Evolutionary conservation across 495 filamentous ascomycete genomes (phyloP).

Genomic region (Aspergillus bertholletiae): DNA sequence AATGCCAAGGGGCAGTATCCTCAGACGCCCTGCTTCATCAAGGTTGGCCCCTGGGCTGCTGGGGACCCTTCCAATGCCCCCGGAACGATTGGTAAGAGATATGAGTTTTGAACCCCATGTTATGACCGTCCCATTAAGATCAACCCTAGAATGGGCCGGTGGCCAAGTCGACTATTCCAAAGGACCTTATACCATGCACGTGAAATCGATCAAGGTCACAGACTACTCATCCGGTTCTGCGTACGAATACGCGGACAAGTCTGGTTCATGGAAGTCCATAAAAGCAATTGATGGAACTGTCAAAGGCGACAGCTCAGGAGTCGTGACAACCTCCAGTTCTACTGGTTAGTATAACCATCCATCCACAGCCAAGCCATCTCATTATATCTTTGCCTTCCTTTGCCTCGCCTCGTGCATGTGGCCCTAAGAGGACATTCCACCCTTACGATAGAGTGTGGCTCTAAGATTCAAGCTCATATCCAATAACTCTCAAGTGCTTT

Average conservation of each 20-base stretch:
- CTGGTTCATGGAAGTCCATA: conserved; percentile 79
- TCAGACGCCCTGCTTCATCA: conserved; percentile 82
- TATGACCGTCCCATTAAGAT: conserved; percentile 14
- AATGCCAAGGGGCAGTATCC: conserved; percentile 70
- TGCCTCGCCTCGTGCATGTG: too few relatives aligned
- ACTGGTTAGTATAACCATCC: too few relatives aligned
- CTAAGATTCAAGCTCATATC: too few relatives aligned
- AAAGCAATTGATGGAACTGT: conserved; percentile 67
- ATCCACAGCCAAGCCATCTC: too few relatives aligned
- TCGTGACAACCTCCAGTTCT: not conserved
- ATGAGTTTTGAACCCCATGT: not conserved
- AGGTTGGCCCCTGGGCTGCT: conserved; percentile 82
- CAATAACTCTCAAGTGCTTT: too few relatives aligned
- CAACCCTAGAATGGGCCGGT: conserved; percentile 69
- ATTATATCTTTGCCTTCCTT: too few relatives aligned
- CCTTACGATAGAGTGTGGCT: too few relatives aligned
- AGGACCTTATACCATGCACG: conserved; percentile 82
- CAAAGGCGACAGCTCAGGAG: conserved; percentile 39
- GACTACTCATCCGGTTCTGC: conserved; percentile 88
- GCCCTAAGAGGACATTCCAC: too few relatives aligned
- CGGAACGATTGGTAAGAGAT: conserved; percentile 63
- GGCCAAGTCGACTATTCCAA: conserved; percentile 73
- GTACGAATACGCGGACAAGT: conserved; percentile 75
- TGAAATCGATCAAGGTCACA: conserved; percentile 69
- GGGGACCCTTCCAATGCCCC: conserved; percentile 62